Evolutionary conservation across 495 filamentous ascomycete species (phyloP).

Genomic region (Hypoxylon lenormandii): DNA sequence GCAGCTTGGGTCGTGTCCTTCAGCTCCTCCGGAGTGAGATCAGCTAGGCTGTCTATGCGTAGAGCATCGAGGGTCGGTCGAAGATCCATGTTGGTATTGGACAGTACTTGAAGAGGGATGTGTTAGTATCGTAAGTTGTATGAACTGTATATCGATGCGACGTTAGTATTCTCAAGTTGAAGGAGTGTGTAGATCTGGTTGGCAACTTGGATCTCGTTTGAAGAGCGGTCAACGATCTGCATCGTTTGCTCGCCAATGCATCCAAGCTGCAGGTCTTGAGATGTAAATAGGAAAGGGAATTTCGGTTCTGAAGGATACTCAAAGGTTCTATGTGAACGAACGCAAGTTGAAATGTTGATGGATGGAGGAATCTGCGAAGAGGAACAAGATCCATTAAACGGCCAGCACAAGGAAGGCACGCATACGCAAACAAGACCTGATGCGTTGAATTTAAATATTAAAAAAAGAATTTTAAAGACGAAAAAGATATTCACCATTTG

Average conservation of each 20-base stretch:
- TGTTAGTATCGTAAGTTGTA: too few relatives aligned
- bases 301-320: background rate
- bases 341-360: background rate
- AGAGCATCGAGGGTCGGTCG: too few relatives aligned
- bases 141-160: too few relatives aligned
- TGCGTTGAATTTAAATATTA: too few relatives aligned
- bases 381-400: too few relatives aligned
- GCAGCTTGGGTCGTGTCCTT: background rate
- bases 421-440: background rate
- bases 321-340: background rate
- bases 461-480: too few relatives aligned
- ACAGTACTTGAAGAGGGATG: too few relatives aligned
- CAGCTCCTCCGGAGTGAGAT: constrained; percentile 44
- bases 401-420: background rate
- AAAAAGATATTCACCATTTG: too few relatives aligned
- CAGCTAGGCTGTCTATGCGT: background rate
- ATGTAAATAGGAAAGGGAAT: background rate
- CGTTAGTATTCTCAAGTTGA: background rate
- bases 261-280: constrained; percentile 9
- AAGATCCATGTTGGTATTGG: too few relatives aligned
- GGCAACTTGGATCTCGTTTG: background rate
- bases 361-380: background rate
- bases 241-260: constrained; percentile 14
- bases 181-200: background rate
- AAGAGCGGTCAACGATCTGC: background rate